Base-by-base conservation (phyloP, 345 rosid genomes). In the Salix brachista region DNA sequence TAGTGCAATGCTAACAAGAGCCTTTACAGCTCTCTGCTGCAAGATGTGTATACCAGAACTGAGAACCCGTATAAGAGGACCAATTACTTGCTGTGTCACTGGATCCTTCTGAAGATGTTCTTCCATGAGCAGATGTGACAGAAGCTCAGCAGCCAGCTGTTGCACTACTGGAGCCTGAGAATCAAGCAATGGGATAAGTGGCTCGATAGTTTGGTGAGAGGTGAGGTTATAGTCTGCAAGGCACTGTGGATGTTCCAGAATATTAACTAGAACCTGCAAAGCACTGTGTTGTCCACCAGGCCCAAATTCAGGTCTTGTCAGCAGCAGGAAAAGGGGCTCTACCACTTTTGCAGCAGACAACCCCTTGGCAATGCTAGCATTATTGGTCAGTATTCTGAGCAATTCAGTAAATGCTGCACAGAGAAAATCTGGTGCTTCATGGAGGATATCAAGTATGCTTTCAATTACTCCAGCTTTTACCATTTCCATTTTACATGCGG, bases 11-110 rank as follows among this genome's bases (percentile, higher is more conserved):
- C 98, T 89, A 74, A 91, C 94, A 74, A 96, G 97, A 74, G 98
- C 99, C 89, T 94, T 96, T 60, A 94, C 92, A 72, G 97, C 97
- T 88, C 93, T 96, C 88, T 96, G 98, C 89, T 96, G 99, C 85
- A 94, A 81, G 69, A 91, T 87, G 75, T 91, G 97, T 79, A 89
- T 87, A 78, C 94, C 96, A 18, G 98, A 94, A 75, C 96, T 94
- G 71, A 94, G 96, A 80, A 90, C 90, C 83, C 93, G 87, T 72
- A 92, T 79, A 39, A 96, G 89, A 6, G 99, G 98, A 83, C 92
- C 93, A 65, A 96, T 94, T 28, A 89, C 92, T 76, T 86, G 93
- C 82, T 89, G 94, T 19, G 91, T 90, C 71, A 89, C 82, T 30
- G 97, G 85, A 83, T 92, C 97, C 89, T 91, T 94, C 86, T 91